A percentile compares a stretch with the other conserved stretches of the same genome.
phyloP scores from a whole-genome alignment of 2,329 filamentous ascomycete genomes.

The Diaporthe eres region DNA sequence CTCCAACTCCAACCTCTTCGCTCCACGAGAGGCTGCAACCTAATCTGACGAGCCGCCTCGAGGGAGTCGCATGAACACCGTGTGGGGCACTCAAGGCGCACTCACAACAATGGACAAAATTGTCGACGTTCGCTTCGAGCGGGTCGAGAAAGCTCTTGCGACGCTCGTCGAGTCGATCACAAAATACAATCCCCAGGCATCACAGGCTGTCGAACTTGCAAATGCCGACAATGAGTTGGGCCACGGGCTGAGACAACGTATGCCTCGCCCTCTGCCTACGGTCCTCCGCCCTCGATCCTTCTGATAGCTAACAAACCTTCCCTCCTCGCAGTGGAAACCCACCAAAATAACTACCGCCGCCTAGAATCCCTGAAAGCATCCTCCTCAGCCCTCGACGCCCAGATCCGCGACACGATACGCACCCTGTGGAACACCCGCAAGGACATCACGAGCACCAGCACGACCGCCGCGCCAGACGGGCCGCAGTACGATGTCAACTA shows the following conservation, averaged over 20 bases:
- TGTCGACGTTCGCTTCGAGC: slow-evolving; percentile 74
- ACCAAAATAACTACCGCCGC: slow-evolving; percentile 81
- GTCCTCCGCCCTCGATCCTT: background rate
- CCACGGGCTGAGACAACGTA: slow-evolving; percentile 71
- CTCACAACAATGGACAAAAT: slow-evolving; percentile 69
- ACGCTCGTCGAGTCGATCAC: slow-evolving; percentile 84
- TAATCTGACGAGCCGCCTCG: background rate
- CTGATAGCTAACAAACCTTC: slow-evolving; percentile 14
- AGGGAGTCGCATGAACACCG: slow-evolving; percentile 19
- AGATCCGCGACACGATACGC: slow-evolving; percentile 79
- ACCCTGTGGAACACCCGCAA: slow-evolving; percentile 80
- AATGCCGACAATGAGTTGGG: slow-evolving; percentile 78
- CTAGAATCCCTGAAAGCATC: slow-evolving; percentile 78
- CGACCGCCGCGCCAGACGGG: slow-evolving; percentile 67
- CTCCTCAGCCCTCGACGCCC: slow-evolving; percentile 75
- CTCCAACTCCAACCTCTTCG: background rate
- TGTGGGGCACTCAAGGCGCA: slow-evolving; percentile 1
- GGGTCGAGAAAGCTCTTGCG: slow-evolving; percentile 76
- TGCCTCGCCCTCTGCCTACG: slow-evolving; percentile 57
- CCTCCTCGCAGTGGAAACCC: slow-evolving; percentile 67
- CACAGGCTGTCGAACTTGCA: slow-evolving; percentile 77
- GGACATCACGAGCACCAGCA: slow-evolving; percentile 76
- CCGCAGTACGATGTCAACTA: slow-evolving; percentile 74
- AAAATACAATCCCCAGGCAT: slow-evolving; percentile 82
- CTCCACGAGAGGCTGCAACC: slow-evolving; percentile 10